Evolutionary conservation across 2,329 filamentous ascomycete species (phyloP).

Genomic region (Monosporascus sp.): DNA sequence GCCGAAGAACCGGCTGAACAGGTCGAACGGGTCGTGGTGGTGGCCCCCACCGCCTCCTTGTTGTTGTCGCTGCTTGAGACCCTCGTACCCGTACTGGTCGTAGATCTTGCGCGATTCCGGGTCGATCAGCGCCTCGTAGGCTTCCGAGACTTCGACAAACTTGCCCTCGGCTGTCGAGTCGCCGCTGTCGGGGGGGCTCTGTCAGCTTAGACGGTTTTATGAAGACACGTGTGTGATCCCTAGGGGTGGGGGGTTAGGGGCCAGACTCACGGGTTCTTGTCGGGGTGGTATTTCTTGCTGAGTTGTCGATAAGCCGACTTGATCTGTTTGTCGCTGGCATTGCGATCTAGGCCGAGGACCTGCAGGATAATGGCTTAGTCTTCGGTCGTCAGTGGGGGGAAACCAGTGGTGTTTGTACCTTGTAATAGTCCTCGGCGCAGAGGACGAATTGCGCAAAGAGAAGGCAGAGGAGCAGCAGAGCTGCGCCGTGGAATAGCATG

Average conservation of each 20-base stretch:
- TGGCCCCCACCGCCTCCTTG: slow-evolving; percentile 55
- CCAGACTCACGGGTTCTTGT: slow-evolving; percentile 84
- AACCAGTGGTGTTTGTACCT: slow-evolving; percentile 40
- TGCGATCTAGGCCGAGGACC: slow-evolving; percentile 73
- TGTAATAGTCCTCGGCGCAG: slow-evolving; percentile 72
- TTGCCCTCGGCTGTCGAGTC: slow-evolving; percentile 78
- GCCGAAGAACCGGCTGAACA: slow-evolving; percentile 96
- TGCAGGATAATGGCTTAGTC: slow-evolving; percentile 29
- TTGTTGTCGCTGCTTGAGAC: slow-evolving; percentile 75
- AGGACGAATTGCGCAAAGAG: slow-evolving; percentile 48
- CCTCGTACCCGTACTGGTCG: slow-evolving; percentile 90
- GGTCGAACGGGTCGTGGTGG: slow-evolving; percentile 84
- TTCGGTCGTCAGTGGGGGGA: background rate
- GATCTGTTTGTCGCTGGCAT: slow-evolving; percentile 79
- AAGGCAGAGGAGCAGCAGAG: slow-evolving; percentile 44
- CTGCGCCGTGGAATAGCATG: slow-evolving; percentile 48
- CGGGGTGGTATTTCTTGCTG: slow-evolving; percentile 93
- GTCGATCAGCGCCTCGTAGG: slow-evolving; percentile 86
- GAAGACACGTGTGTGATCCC: no score
- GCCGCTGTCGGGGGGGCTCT: slow-evolving; percentile 43
- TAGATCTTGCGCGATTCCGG: slow-evolving; percentile 80
- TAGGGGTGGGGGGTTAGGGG: background rate
- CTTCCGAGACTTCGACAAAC: slow-evolving; percentile 90
- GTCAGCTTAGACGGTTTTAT: background rate
- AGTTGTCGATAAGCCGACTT: slow-evolving; percentile 89